These are phyloP conservation scores for Mycena crocata DNA, from an alignment of 768 basidiomycete species.

Conservation along the genomic window DNA sequence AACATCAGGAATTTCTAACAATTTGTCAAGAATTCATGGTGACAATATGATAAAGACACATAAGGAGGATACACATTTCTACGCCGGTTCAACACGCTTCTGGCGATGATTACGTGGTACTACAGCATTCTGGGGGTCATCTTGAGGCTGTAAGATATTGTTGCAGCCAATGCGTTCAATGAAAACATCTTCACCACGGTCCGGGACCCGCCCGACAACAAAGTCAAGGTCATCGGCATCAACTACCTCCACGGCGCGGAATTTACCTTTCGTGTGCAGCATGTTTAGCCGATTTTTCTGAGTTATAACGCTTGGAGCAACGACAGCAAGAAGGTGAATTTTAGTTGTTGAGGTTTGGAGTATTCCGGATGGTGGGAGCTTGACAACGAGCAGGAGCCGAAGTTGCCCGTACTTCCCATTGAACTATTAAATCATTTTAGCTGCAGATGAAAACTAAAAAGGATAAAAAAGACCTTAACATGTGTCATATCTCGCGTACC, in stretches of 20 bases:
- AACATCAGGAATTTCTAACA: slow-evolving; percentile 11
- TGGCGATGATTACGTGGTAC: slow-evolving; percentile 12
- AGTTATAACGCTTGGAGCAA: slow-evolving; percentile 4
- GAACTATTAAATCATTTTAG: neutral
- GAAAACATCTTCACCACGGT: slow-evolving; percentile 11
- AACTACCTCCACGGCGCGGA: slow-evolving; percentile 2
- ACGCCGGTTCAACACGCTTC: neutral
- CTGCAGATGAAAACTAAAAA: neutral
- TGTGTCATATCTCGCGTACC: slow-evolving; percentile 20
- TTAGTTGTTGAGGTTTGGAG: neutral
- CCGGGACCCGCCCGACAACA: slow-evolving; percentile 6
- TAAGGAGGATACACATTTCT: no score
- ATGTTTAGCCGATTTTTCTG: slow-evolving; percentile 15
- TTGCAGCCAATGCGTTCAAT: slow-evolving; percentile 10
- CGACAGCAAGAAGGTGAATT: slow-evolving; percentile 5
- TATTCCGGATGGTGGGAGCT: neutral
- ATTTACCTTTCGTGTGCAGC: slow-evolving; percentile 17
- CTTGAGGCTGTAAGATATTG: neutral
- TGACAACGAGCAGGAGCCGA: slow-evolving; percentile 2
- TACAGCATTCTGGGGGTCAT: slow-evolving; percentile 11
- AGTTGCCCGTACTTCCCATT: slow-evolving; percentile 10
- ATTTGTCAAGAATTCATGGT: neutral
- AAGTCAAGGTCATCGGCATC: slow-evolving; percentile 5
- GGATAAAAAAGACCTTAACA: slow-evolving; percentile 6
- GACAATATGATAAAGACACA: neutral